Evolutionary conservation across 2,329 filamentous ascomycete species (phyloP).

Genomic region (Aspergillus amoenus): DNA sequence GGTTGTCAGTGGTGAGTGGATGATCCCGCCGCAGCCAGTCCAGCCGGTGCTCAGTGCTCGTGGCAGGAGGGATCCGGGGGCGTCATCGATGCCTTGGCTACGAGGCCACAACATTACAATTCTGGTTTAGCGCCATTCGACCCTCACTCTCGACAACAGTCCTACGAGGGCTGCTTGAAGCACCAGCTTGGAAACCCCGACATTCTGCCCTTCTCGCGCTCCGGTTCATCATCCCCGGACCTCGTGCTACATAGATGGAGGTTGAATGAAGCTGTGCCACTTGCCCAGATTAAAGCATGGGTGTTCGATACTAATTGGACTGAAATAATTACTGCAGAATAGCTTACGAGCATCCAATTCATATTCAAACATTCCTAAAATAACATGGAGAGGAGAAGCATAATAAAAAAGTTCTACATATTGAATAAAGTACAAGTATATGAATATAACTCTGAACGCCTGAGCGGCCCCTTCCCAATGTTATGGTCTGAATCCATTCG

Average conservation of each 20-base stretch:
- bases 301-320: too few species aligned
- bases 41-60: background rate
- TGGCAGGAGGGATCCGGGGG: background rate
- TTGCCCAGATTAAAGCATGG: too few species aligned
- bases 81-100: conserved; percentile 17
- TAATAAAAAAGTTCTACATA: conserved; percentile 27
- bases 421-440: conserved; percentile 35
- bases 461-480: conserved; percentile 22
- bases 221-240: too few species aligned
- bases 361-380: conserved; percentile 19
- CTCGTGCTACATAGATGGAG: too few species aligned
- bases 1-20: conserved; percentile 2
- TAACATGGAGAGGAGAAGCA: conserved; percentile 27
- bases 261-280: too few species aligned
- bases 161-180: too few species aligned
- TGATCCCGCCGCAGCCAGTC: background rate
- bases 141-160: background rate
- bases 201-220: too few species aligned
- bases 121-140: background rate
- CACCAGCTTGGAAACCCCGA: too few species aligned
- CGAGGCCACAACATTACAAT: conserved; percentile 8
- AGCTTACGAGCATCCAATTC: conserved; percentile 17
- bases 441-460: conserved; percentile 39
- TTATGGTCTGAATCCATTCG: conserved; percentile 28
- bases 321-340: background rate